Percentiles rank a stretch among this genome's conserved stretches.
Evolutionary conservation across 495 filamentous ascomycete species (phyloP).

Genomic region (Filosporella fistucella): DNA sequence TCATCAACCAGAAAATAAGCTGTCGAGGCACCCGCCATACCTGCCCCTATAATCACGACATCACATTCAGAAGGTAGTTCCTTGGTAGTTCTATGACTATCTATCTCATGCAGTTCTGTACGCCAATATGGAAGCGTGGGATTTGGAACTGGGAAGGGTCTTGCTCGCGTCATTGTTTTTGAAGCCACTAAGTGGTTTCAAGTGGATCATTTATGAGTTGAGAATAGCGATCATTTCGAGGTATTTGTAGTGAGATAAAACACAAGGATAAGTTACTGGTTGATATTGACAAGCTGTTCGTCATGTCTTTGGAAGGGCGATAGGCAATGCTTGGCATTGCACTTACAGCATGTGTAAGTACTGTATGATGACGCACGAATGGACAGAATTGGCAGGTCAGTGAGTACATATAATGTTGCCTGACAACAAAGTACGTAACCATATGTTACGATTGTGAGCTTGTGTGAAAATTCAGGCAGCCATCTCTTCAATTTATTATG

Average conservation of each 20-base stretch:
- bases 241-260: not conserved
- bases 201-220: not conserved
- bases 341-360: too few species aligned
- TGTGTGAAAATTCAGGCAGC: too few species aligned
- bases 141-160: not conserved
- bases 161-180: not conserved
- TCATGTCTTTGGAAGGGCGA: too few species aligned
- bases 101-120: not conserved
- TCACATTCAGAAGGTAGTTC: constrained; percentile 90
- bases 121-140: not conserved
- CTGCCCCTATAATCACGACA: constrained; percentile 48
- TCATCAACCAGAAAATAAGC: not conserved
- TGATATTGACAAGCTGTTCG: too few species aligned
- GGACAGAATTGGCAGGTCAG: too few species aligned
- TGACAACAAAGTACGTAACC: too few species aligned
- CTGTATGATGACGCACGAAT: too few species aligned
- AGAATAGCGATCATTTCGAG: not conserved
- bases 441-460: too few species aligned
- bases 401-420: too few species aligned
- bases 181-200: not conserved
- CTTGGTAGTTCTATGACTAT: not conserved
- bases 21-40: not conserved
- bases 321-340: too few species aligned
- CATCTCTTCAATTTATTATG: too few species aligned
- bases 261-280: too few species aligned